A percentile compares a stretch with the other conserved stretches of the same genome.
These are phyloP conservation scores for Colletotrichum incanum DNA, from an alignment of 2,329 filamentous ascomycete genomes.

Conservation along the genomic window DNA sequence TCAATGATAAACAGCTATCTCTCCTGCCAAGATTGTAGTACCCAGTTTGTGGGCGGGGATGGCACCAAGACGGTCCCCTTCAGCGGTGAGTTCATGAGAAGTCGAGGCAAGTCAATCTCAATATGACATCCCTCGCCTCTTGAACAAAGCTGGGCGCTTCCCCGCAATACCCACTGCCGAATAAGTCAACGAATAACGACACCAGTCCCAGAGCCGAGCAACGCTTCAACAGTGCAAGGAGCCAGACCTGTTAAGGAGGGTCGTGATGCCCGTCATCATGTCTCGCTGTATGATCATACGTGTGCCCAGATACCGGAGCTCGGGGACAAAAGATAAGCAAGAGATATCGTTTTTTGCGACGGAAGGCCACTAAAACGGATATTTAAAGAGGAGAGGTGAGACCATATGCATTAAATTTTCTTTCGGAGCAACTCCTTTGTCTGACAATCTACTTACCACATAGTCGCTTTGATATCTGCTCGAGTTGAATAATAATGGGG, in stretches of 20 bases:
- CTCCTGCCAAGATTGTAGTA: constrained; percentile 14
- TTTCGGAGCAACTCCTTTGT: not conserved
- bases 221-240: not conserved
- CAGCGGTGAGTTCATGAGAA: not conserved
- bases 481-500: constrained; percentile 7
- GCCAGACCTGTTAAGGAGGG: constrained; percentile 7
- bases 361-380: not conserved
- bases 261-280: not conserved
- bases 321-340: not conserved
- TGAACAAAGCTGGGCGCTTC: not conserved
- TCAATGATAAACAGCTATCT: constrained; percentile 23
- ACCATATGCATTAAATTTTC: not conserved
- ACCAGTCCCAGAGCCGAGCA: constrained; percentile 10
- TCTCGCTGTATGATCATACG: not conserved
- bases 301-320: not conserved
- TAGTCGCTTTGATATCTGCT: not conserved
- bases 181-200: not conserved
- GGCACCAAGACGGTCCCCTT: not conserved
- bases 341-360: not conserved
- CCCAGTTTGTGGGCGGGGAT: constrained; percentile 10
- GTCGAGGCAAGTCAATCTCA: not conserved
- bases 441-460: not conserved
- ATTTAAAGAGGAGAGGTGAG: not conserved
- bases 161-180: constrained; percentile 17
- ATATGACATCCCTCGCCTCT: not conserved